Conservation (phyloP, 176 grass and related monocot genomes). For the Paspalum vaginatum region DNA sequence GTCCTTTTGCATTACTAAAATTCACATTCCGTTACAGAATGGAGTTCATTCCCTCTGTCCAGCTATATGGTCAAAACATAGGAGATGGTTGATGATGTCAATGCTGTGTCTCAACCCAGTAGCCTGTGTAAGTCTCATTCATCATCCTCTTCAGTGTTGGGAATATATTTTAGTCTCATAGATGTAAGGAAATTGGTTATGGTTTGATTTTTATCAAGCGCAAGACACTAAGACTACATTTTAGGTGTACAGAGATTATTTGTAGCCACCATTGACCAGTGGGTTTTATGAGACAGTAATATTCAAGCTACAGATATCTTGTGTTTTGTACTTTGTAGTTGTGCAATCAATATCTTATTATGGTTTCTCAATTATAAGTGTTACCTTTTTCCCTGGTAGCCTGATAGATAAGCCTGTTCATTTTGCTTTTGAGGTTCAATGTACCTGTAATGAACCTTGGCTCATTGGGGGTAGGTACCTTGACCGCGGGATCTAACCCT, state of each 20-base stretch:
- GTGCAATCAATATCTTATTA: not conserved
- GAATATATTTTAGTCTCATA: constrained; percentile 18
- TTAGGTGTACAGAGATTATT: not conserved
- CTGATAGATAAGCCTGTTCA: not conserved
- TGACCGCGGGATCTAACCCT: too few relatives aligned
- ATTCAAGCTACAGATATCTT: not conserved
- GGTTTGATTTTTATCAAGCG: not conserved
- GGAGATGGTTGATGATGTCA: constrained; percentile 78
- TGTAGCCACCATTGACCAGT: not conserved
- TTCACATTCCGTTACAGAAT: constrained; percentile 50
- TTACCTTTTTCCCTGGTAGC: not conserved
- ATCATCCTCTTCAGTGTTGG: constrained; percentile 1
- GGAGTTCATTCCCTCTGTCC: constrained; percentile 83
- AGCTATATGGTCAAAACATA: constrained; percentile 79
- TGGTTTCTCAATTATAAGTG: not conserved
- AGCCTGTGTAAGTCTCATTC: constrained; percentile 58
- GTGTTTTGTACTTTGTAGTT: constrained; percentile 21
- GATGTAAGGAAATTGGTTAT: not conserved
- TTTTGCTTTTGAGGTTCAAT: not conserved
- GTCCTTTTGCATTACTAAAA: constrained; percentile 14
- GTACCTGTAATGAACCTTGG: too few relatives aligned
- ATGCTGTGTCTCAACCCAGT: constrained; percentile 84
- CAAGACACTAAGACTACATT: not conserved
- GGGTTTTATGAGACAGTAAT: not conserved
- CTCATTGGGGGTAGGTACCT: too few relatives aligned